Evolutionary conservation across 2,329 filamentous ascomycete genomes (phyloP).

Genomic region (Fusarium azukiicola): DNA sequence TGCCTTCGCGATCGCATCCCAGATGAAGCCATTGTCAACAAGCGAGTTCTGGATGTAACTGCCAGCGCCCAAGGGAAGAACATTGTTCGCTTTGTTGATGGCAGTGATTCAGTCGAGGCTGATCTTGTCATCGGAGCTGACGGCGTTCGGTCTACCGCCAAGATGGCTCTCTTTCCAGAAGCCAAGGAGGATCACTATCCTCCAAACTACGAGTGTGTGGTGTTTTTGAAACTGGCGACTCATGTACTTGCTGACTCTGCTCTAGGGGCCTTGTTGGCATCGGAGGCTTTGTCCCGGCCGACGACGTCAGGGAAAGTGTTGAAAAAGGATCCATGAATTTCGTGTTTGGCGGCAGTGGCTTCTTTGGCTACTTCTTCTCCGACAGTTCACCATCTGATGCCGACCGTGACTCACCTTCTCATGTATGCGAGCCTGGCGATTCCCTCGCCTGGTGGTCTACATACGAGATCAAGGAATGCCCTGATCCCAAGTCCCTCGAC

Average conservation of each 20-base stretch:
- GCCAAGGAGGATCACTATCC: conserved; percentile 45
- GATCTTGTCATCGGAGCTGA: conserved; percentile 54
- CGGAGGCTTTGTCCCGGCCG: conserved; percentile 25
- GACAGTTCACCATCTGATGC: conserved; percentile 21
- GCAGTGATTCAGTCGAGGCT: conserved; percentile 43
- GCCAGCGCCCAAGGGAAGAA: conserved; percentile 43
- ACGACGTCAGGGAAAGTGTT: conserved; percentile 18
- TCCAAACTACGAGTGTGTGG: conserved; percentile 51
- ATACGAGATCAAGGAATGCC: conserved; percentile 33
- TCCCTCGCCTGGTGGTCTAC: conserved; percentile 41
- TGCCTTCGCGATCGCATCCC: conserved; percentile 49
- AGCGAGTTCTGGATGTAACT: conserved; percentile 43
- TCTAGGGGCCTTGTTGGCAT: conserved; percentile 36
- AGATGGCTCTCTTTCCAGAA: conserved; percentile 49
- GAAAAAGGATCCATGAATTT: conserved; percentile 40
- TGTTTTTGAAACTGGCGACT: no score
- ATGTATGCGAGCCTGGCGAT: conserved; percentile 29
- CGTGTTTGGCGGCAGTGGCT: conserved; percentile 31
- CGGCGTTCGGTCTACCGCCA: conserved; percentile 47
- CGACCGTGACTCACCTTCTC: conserved; percentile 32
- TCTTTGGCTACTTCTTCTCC: conserved; percentile 36
- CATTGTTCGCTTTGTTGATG: conserved; percentile 48
- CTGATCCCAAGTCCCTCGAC: conserved; percentile 30
- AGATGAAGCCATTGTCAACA: conserved; percentile 45
- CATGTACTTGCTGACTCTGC: not conserved